These are phyloP conservation scores for Metschnikowia kofuensis DNA, from an alignment of 805 yeast species.

Conservation along the genomic window DNA sequence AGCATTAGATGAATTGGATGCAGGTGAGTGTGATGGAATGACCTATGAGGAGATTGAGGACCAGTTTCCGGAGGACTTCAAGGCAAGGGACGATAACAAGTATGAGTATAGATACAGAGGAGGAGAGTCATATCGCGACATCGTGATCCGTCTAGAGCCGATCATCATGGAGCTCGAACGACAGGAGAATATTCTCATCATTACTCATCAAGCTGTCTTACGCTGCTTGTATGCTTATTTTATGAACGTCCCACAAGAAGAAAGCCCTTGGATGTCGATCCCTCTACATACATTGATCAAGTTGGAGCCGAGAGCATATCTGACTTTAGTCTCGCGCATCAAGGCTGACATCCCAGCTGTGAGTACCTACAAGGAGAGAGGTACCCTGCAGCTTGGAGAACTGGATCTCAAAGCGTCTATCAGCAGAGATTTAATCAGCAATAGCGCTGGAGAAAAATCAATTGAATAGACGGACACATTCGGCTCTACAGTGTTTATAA, in stretches of 20 bases:
- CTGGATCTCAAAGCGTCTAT: slow-evolving; percentile 36
- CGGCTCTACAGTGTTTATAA: no score
- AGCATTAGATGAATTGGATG: slow-evolving; percentile 94
- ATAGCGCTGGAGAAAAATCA: slow-evolving; percentile 19
- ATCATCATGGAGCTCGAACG: slow-evolving; percentile 98
- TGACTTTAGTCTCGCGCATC: slow-evolving; percentile 81
- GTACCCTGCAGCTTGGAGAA: slow-evolving; percentile 69
- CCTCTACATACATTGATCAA: slow-evolving; percentile 94
- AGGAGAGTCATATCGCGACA: slow-evolving; percentile 96
- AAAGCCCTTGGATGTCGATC: slow-evolving; percentile 98
- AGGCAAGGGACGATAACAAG: slow-evolving; percentile 92
- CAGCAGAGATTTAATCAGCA: slow-evolving; percentile 51
- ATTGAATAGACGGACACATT: no score
- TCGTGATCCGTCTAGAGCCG: slow-evolving; percentile 92
- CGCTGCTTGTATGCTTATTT: slow-evolving; percentile 96
- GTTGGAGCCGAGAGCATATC: slow-evolving; percentile 92
- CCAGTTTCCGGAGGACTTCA: slow-evolving; percentile 88
- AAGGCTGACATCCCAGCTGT: slow-evolving; percentile 98
- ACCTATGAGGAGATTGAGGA: slow-evolving; percentile 90
- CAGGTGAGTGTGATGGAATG: slow-evolving; percentile 96
- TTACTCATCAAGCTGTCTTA: slow-evolving; percentile 96
- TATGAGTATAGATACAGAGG: slow-evolving; percentile 95
- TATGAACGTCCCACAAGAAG: slow-evolving; percentile 97
- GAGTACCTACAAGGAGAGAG: slow-evolving; percentile 92
- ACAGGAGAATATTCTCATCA: slow-evolving; percentile 91